Conservation (phyloP, 805 yeast genomes). For the Ogataea polymorpha region DNA sequence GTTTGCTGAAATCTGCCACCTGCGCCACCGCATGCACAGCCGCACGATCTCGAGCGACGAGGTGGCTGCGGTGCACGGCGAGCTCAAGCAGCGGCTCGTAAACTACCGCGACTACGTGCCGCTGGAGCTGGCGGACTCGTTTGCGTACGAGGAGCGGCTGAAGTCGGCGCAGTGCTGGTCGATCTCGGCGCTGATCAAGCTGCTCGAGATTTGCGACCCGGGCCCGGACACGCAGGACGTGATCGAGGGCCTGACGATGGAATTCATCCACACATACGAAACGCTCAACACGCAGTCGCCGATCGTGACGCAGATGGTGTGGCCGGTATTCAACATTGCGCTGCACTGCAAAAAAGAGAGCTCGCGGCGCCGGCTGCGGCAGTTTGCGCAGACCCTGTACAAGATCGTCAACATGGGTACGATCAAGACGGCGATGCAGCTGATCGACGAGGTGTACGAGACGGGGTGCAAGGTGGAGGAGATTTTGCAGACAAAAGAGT, state of each 20-base stretch:
- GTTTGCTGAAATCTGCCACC: slow-evolving; percentile 41
- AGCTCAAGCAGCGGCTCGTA: slow-evolving; percentile 36
- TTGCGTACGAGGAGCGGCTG: slow-evolving; percentile 39
- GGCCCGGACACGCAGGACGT: slow-evolving; percentile 20
- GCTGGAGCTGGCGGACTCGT: slow-evolving; percentile 22
- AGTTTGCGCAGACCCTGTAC: slow-evolving; percentile 42
- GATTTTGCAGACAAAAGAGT: slow-evolving; percentile 39
- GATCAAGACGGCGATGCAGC: slow-evolving; percentile 38
- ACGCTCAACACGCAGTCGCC: slow-evolving; percentile 46
- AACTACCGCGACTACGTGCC: slow-evolving; percentile 48
- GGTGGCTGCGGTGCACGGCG: slow-evolving; percentile 19
- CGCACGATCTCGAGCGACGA: slow-evolving; percentile 3
- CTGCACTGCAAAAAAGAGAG: slow-evolving; percentile 38
- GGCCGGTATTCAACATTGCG: slow-evolving; percentile 55
- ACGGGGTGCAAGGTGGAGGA: slow-evolving; percentile 42
- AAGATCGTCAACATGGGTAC: slow-evolving; percentile 55
- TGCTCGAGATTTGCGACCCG: slow-evolving; percentile 24
- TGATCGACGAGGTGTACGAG: slow-evolving; percentile 47
- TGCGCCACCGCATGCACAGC: slow-evolving; percentile 24
- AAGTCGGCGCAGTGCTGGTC: slow-evolving; percentile 60
- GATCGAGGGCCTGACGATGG: slow-evolving; percentile 37
- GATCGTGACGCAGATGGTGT: slow-evolving; percentile 57
- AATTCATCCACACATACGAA: slow-evolving; percentile 46
- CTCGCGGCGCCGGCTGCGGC: slow-evolving; percentile 32
- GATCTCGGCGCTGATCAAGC: slow-evolving; percentile 34